Evolutionary conservation across 331 rosid genomes (phyloP).

Genomic region (Cucumis variabilis): DNA sequence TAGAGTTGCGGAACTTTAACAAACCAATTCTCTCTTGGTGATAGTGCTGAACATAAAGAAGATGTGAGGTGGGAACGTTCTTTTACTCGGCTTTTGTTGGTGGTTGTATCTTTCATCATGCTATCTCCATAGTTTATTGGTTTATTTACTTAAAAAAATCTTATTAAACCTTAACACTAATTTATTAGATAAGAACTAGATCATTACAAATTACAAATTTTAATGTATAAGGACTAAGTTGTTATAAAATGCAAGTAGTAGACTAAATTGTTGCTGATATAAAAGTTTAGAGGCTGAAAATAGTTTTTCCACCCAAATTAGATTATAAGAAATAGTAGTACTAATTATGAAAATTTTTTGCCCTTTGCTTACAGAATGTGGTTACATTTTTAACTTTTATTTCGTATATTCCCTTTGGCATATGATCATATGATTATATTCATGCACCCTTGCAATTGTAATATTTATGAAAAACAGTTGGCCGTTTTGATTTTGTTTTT

Average conservation of each 20-base stretch:
- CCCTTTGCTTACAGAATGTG: background rate
- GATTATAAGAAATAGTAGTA: background rate
- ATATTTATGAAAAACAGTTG: too few species aligned
- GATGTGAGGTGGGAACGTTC: background rate
- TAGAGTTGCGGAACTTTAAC: background rate
- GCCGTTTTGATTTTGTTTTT: background rate
- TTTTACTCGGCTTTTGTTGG: slow-evolving; percentile 1
- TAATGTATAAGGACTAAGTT: too few species aligned
- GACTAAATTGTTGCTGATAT: too few species aligned
- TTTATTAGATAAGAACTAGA: too few species aligned
- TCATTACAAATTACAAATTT: too few species aligned
- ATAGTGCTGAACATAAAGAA: background rate
- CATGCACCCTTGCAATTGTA: background rate
- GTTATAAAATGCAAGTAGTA: too few species aligned
- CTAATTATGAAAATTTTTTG: background rate
- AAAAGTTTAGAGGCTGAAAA: too few species aligned
- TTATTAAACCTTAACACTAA: too few species aligned
- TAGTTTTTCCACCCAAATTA: too few species aligned
- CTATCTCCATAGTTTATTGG: background rate
- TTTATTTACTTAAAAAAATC: too few species aligned
- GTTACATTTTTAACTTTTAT: background rate
- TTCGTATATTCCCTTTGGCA: background rate
- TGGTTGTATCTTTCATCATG: background rate
- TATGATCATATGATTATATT: too few species aligned
- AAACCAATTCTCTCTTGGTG: background rate